Evolutionary conservation across 495 filamentous ascomycete genomes (phyloP).

Genomic region (Penicillium cinerascens): DNA sequence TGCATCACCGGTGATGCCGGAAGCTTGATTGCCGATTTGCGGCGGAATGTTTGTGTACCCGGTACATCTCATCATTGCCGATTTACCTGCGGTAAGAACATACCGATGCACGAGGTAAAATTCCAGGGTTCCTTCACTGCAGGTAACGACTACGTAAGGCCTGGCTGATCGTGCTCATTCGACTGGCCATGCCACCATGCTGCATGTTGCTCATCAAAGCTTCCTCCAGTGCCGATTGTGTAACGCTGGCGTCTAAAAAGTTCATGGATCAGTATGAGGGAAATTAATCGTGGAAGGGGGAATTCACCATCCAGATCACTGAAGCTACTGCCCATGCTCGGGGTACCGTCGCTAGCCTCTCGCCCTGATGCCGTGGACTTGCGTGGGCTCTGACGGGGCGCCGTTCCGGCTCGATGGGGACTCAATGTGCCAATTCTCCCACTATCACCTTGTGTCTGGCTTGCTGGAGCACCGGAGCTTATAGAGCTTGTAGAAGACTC

Average conservation of each 20-base stretch:
- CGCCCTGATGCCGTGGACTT: constrained; percentile 49
- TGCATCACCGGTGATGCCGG: no score
- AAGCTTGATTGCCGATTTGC: background rate
- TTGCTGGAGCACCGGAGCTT: constrained; percentile 38
- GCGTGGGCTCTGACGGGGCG: constrained; percentile 55
- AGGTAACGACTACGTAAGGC: constrained; percentile 52
- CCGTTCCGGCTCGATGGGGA: constrained; percentile 55
- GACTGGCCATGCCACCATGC: constrained; percentile 74
- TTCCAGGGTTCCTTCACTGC: constrained; percentile 9
- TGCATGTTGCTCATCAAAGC: constrained; percentile 91
- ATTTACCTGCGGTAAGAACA: background rate
- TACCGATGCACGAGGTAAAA: background rate
- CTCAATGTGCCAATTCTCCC: constrained; percentile 33
- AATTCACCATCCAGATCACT: constrained; percentile 87
- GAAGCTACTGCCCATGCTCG: constrained; percentile 97
- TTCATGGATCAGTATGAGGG: background rate
- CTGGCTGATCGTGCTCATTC: constrained; percentile 82
- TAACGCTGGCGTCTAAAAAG: constrained; percentile 78
- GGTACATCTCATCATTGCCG: background rate
- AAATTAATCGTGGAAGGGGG: background rate
- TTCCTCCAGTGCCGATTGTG: constrained; percentile 90
- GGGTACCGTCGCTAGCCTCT: constrained; percentile 79
- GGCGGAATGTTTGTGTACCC: background rate
- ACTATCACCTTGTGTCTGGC: constrained; percentile 16
- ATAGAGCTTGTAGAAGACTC: constrained; percentile 62